Base-by-base conservation (phyloP, 805 yeast genomes). In the Metschnikowia continentalis region DNA sequence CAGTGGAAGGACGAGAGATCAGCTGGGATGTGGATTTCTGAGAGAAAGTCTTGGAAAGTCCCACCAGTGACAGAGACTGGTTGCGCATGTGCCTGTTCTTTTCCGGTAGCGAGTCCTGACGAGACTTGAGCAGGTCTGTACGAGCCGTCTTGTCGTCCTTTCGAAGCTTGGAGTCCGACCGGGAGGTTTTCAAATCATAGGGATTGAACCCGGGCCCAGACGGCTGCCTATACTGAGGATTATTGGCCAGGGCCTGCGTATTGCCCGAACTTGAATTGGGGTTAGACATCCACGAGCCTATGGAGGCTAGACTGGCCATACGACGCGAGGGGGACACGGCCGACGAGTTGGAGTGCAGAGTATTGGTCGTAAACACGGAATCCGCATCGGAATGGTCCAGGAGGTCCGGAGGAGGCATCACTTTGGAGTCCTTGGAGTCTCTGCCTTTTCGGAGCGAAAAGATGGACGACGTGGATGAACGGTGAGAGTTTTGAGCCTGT, bases 401-500 rank as follows among this genome's bases (percentile, higher is more conserved):
- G n/a, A 39, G 64, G 5, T 44, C 47, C 15, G 40, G 47, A 13
- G 32, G 47, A 22, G 14, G 37, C 14, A 15, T 8, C 5, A 19
- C 46, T 20, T 30, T 40, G 8, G 13, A 22, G 35, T 54, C 45
- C 23, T 54, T 55, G 49, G 43, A 45, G 35, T 53, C 64, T 20
- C 51, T 60, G 51, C 55, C 56, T 51, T 69, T 72, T 35, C 73
- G 59, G 38, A 71, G 57, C 51, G 72, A 67, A 57, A 74, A 74
- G 22, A 72, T 64, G 32, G 74, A 67, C 33, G 69, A 63, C 7
- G 74, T 60, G 32, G 72, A 67, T 45, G 62, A 65, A 46, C 76
- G 57, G 50, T 60, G 57, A 47, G 56, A 48, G 20, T 20, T 44
- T 13, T 22, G 40, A 3, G 33, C 47, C 35, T 22, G 40, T 8